phyloP scores from a whole-genome alignment of 2,329 filamentous ascomycete genomes.

The Epichloe coenophiala region DNA sequence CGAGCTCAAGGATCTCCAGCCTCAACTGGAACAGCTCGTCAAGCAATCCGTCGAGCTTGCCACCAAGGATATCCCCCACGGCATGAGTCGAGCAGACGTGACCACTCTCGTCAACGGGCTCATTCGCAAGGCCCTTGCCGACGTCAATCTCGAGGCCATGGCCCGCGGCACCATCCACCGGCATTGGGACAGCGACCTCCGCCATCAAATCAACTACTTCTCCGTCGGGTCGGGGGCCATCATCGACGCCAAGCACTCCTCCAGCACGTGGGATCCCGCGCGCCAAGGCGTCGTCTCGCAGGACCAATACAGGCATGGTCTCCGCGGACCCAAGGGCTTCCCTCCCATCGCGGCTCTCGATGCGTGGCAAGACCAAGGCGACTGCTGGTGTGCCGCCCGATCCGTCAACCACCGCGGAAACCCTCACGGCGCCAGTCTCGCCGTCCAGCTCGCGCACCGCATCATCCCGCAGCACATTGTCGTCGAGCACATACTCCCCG shows the following conservation, averaged over 20 bases:
- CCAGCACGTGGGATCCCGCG: conserved; percentile 36
- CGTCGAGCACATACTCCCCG: conserved; percentile 55
- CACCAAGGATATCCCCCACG: conserved; percentile 11
- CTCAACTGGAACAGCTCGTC: conserved; percentile 21
- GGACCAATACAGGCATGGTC: conserved; percentile 9
- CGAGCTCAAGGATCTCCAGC: conserved; percentile 26
- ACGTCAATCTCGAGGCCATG: conserved; percentile 32
- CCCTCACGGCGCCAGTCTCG: conserved; percentile 48
- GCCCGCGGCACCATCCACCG: conserved; percentile 32
- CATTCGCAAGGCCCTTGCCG: conserved; percentile 29
- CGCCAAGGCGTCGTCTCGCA: conserved; percentile 6
- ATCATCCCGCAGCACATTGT: conserved; percentile 57
- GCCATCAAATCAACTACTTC: conserved; percentile 61
- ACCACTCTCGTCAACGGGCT: conserved; percentile 25
- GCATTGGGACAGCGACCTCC: conserved; percentile 30
- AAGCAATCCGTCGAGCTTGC: conserved; percentile 17
- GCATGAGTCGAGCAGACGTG: conserved; percentile 28
- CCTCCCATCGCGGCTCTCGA: conserved; percentile 43
- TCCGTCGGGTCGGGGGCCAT: conserved; percentile 49
- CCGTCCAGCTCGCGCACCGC: conserved; percentile 42
- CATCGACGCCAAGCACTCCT: conserved; percentile 47
- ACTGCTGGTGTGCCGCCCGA: conserved; percentile 69
- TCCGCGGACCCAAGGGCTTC: conserved; percentile 7
- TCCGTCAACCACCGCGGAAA: conserved; percentile 25
- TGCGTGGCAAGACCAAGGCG: conserved; percentile 64